These are phyloP conservation scores for Eimeria praecox DNA, from an alignment of 169 alveolate species.

Conservation along the genomic window DNA sequence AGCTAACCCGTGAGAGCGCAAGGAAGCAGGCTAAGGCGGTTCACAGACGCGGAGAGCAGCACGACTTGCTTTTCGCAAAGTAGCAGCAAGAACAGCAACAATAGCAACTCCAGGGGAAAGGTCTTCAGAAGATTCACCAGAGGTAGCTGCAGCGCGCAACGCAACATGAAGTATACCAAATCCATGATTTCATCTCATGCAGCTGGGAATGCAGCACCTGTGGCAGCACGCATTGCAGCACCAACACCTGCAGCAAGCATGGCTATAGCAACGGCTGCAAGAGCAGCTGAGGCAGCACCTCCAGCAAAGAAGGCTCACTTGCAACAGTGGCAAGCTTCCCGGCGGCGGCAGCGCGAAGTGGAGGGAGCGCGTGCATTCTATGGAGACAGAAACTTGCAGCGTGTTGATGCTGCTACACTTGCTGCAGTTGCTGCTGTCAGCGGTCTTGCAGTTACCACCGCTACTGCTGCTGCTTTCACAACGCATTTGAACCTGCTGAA, in stretches of 20 bases:
- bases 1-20: slow-evolving; percentile 65
- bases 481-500: background rate
- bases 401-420: background rate
- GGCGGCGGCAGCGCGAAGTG: slow-evolving; percentile 59
- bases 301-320: slow-evolving; percentile 4
- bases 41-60: slow-evolving; percentile 64
- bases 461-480: slow-evolving; percentile 11
- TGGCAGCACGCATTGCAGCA: background rate
- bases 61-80: slow-evolving; percentile 63
- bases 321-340: slow-evolving; percentile 63
- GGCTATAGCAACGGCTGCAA: background rate
- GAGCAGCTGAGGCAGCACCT: background rate
- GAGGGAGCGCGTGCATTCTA: slow-evolving; percentile 48
- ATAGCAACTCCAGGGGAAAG: slow-evolving; percentile 37
- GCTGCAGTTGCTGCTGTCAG: background rate
- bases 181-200: background rate
- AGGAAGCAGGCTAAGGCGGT: slow-evolving; percentile 60
- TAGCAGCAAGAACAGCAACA: slow-evolving; percentile 27
- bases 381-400: background rate
- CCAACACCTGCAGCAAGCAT: background rate
- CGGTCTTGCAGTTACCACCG: background rate
- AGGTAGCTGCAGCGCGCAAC: slow-evolving; percentile 29
- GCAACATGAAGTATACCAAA: background rate
- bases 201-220: background rate
- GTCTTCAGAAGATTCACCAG: slow-evolving; percentile 5